Percentiles rank a stretch among this genome's conserved stretches.
Evolutionary conservation across 1,139 yeast species (phyloP).

Genomic region (Debaryomyces singareniensis): DNA sequence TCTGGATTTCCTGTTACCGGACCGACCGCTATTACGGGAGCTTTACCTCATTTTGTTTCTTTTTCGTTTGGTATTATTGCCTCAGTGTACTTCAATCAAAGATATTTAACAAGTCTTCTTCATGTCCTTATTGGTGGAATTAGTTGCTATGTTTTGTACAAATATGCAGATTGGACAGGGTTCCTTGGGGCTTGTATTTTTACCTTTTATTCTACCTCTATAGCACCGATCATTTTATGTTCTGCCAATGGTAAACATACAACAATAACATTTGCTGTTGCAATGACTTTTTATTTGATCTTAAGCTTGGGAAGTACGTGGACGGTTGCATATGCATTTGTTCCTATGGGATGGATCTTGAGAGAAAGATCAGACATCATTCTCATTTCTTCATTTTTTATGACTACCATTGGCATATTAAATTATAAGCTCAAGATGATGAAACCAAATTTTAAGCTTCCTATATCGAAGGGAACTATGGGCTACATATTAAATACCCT

Average conservation of each 20-base stretch:
- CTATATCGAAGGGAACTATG: constrained; percentile 15
- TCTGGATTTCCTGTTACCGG: constrained; percentile 85
- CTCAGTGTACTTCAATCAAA: constrained; percentile 20
- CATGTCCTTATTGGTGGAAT: constrained; percentile 38
- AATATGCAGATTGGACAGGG: constrained; percentile 71
- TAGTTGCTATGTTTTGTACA: constrained; percentile 46
- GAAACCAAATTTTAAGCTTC: constrained; percentile 16
- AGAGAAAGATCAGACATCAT: constrained; percentile 86
- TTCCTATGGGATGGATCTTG: constrained; percentile 83
- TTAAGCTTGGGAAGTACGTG: constrained; percentile 80
- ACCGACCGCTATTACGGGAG: constrained; percentile 88
- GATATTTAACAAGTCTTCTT: constrained; percentile 16
- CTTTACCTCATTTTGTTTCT: constrained; percentile 57
- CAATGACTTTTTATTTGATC: constrained; percentile 49
- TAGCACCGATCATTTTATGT: constrained; percentile 60
- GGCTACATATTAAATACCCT: constrained; percentile 19
- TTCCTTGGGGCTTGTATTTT: constrained; percentile 69
- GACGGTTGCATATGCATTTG: constrained; percentile 98
- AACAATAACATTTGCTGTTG: constrained; percentile 50
- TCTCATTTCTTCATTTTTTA: constrained; percentile 35
- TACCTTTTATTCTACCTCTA: constrained; percentile 54
- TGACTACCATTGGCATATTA: constrained; percentile 38
- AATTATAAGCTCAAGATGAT: constrained; percentile 25
- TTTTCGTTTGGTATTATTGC: constrained; percentile 50
- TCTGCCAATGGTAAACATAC: constrained; percentile 55